A percentile compares a stretch with the other conserved stretches of the same genome.
phyloP scores from a whole-genome alignment of 1,284 basidiomycete genomes.

The Sanghuangporus weigelae region DNA sequence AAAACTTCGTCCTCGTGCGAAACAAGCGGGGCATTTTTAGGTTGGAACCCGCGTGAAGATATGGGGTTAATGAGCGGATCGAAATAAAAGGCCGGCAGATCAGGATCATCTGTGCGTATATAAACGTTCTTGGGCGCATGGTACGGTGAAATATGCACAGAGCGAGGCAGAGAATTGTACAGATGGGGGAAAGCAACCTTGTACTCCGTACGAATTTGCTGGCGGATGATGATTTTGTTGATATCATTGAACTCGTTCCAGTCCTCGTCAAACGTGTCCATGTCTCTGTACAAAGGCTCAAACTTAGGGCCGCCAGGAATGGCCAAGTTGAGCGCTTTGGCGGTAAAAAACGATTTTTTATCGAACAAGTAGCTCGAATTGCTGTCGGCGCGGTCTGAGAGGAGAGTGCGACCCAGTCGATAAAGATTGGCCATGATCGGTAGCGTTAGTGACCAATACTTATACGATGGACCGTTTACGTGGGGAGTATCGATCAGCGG shows the following conservation, averaged over 20 bases:
- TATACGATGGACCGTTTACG: conserved; percentile 93
- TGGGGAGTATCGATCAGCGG: conserved; percentile 85
- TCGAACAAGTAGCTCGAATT: conserved; percentile 95
- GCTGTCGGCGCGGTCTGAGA: conserved; percentile 88
- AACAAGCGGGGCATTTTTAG: conserved; percentile 80
- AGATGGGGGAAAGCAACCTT: conserved; percentile 99
- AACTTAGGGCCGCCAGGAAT: conserved; percentile 99
- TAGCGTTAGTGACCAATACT: conserved; percentile 82
- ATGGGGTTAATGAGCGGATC: conserved; percentile 98
- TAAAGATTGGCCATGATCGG: conserved; percentile 97
- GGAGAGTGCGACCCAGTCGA: conserved; percentile 87
- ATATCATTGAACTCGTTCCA: conserved; percentile 99
- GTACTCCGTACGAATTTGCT: conserved; percentile 98
- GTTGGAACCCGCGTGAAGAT: conserved; percentile 77
- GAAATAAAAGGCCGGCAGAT: conserved; percentile 99
- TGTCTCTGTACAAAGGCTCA: conserved; percentile 91
- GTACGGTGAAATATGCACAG: conserved; percentile 89
- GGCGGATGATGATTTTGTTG: conserved; percentile 99
- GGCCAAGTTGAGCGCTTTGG: conserved; percentile 97
- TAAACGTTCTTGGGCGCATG: conserved; percentile 97
- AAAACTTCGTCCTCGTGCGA: conserved; percentile 92
- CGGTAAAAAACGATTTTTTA: conserved; percentile 97
- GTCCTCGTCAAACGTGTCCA: conserved; percentile 97
- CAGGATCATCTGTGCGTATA: conserved; percentile 98
- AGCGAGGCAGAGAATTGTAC: conserved; percentile 97